Conservation (phyloP, 2,329 filamentous ascomycete species). For the Dactylellina leptospora region DNA sequence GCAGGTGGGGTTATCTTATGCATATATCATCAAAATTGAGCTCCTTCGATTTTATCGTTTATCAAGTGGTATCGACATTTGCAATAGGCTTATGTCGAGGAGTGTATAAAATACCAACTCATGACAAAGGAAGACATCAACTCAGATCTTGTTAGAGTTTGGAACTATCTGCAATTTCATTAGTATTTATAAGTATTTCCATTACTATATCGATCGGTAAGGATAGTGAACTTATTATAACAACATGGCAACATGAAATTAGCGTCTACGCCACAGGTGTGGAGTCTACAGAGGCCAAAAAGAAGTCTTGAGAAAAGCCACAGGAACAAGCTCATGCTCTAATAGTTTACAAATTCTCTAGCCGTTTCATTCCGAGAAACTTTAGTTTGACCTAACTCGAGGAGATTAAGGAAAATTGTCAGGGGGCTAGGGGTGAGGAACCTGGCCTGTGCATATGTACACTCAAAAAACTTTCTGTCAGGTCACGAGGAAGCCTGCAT, state of each 20-base stretch:
- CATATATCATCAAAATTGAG: not conserved
- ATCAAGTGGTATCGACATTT: not conserved
- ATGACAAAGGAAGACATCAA: not conserved
- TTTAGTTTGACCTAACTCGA: not conserved
- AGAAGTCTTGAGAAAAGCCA: not conserved
- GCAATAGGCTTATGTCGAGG: not conserved
- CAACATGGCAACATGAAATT: not conserved
- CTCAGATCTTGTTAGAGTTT: too few species aligned
- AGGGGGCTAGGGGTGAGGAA: not conserved
- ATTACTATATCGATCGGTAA: not conserved
- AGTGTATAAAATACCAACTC: not conserved
- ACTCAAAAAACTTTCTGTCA: not conserved
- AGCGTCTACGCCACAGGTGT: slow-evolving; percentile 2
- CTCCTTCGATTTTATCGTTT: not conserved
- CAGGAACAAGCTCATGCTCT: slow-evolving; percentile 1
- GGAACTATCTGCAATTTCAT: too few species aligned
- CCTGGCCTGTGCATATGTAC: slow-evolving; percentile 1
- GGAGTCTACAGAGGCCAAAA: not conserved
- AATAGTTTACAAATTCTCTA: slow-evolving; percentile 13
- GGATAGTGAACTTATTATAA: not conserved
- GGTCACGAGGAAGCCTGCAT: slow-evolving; percentile 45
- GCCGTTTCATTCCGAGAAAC: slow-evolving; percentile 8
- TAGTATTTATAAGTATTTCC: not conserved
- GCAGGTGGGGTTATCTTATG: slow-evolving; percentile 11
- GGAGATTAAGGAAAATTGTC: not conserved